phyloP scores from a whole-genome alignment of 2,329 filamentous ascomycete genomes.

The Microdochium paspali region DNA sequence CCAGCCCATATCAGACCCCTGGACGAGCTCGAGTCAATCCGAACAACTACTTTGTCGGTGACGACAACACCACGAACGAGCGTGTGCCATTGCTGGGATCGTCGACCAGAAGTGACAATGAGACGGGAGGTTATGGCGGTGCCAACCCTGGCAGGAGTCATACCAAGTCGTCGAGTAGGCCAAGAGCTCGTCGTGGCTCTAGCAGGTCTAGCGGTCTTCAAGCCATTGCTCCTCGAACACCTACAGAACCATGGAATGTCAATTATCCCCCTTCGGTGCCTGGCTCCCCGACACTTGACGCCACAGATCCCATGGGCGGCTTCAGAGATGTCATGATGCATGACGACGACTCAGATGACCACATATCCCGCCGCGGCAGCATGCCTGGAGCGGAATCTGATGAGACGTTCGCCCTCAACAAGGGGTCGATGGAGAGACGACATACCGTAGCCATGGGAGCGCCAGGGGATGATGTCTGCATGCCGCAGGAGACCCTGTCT shows the following conservation, averaged over 20 bases:
- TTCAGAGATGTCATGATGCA: conserved; percentile 65
- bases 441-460: conserved; percentile 52
- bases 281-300: conserved; percentile 45
- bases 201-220: conserved; percentile 37
- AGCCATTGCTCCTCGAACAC: conserved; percentile 16
- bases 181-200: conserved; percentile 33
- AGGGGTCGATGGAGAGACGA: conserved; percentile 34
- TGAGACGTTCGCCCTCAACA: conserved; percentile 13
- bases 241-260: conserved; percentile 46
- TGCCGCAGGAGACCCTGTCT: conserved; percentile 69
- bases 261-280: conserved; percentile 63
- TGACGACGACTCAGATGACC: conserved; percentile 43
- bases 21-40: not conserved
- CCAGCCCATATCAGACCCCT: conserved; percentile 20
- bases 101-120: conserved; percentile 25
- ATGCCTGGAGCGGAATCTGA: conserved; percentile 12
- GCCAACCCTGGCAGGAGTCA: conserved; percentile 13
- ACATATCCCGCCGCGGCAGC: conserved; percentile 9
- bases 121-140: conserved; percentile 22
- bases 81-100: conserved; percentile 43
- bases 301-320: conserved; percentile 37
- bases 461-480: conserved; percentile 85
- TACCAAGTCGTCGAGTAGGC: conserved; percentile 9
- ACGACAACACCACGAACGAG: conserved; percentile 44
- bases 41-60: conserved; percentile 23